phyloP scores from a whole-genome alignment of 2,329 filamentous ascomycete genomes.

The Colletotrichum sp. region DNA sequence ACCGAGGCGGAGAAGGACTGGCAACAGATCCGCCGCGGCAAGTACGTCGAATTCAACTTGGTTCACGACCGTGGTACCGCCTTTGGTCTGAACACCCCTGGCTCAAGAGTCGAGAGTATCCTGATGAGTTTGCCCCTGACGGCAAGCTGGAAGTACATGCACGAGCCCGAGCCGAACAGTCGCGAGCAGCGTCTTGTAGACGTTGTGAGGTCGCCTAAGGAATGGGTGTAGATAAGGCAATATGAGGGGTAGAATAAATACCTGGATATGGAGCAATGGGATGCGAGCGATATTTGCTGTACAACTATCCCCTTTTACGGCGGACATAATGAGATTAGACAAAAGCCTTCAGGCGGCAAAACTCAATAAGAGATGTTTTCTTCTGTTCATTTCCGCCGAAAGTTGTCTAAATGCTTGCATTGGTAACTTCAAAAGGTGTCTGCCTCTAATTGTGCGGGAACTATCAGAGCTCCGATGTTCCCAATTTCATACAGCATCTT shows the following conservation, averaged over 20 bases:
- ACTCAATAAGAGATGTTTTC: constrained; percentile 2
- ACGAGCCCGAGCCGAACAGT: constrained; percentile 76
- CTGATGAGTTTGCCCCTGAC: constrained; percentile 96
- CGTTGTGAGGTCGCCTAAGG: constrained; percentile 67
- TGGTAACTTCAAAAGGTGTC: not conserved
- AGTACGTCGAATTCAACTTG: constrained; percentile 98
- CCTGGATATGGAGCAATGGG: not conserved
- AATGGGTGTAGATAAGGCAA: constrained; percentile 61
- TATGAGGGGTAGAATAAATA: not conserved
- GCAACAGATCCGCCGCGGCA: constrained; percentile 93
- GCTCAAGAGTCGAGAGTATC: constrained; percentile 92
- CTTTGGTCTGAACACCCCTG: constrained; percentile 92
- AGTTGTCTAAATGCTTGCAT: not conserved
- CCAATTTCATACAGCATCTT: not conserved
- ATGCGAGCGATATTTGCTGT: constrained; percentile 11
- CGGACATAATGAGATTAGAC: constrained; percentile 21
- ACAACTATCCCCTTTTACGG: constrained; percentile 7
- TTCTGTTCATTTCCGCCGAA: not conserved
- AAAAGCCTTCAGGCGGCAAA: constrained; percentile 20
- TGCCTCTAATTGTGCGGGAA: not conserved
- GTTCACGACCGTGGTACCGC: constrained; percentile 95
- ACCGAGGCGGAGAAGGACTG: constrained; percentile 88
- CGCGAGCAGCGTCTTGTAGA: constrained; percentile 83
- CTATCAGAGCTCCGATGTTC: not conserved
- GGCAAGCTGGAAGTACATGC: constrained; percentile 96